Percentiles rank a stretch among this genome's conserved stretches.
These are phyloP conservation scores for Neophaeococcomyces aloes DNA, from an alignment of 2,329 filamentous ascomycete species.

Conservation along the genomic window DNA sequence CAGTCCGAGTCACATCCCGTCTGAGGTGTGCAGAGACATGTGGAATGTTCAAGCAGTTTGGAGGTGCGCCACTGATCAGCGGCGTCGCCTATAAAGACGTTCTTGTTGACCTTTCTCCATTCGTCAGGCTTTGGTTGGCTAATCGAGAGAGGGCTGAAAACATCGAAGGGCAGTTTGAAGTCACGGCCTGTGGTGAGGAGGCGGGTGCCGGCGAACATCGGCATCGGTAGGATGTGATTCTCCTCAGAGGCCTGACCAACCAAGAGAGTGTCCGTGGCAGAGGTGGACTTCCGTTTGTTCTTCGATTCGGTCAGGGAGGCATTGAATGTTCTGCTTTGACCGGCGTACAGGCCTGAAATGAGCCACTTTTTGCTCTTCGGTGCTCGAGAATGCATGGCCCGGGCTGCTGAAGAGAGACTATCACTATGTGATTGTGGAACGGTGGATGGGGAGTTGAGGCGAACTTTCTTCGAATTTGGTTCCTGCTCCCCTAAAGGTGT, in stretches of 20 bases:
- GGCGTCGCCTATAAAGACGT: conserved; percentile 83
- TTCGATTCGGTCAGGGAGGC: conserved; percentile 38
- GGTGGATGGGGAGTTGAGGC: conserved; percentile 24
- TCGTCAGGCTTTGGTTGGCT: conserved; percentile 87
- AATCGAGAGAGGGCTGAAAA: conserved; percentile 75
- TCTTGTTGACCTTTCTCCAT: conserved; percentile 85
- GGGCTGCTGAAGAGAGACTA: background rate
- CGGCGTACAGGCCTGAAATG: conserved; percentile 73
- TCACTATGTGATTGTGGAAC: background rate
- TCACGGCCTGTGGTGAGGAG: conserved; percentile 62
- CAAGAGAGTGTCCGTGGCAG: conserved; percentile 42
- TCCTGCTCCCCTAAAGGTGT: conserved; percentile 21
- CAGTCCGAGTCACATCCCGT: conserved; percentile 81
- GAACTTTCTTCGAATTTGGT: conserved; percentile 32
- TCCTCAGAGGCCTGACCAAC: conserved; percentile 30
- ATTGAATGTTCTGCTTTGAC: conserved; percentile 51
- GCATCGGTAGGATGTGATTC: conserved; percentile 57
- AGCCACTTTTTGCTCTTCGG: conserved; percentile 62
- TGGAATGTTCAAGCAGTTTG: conserved; percentile 61
- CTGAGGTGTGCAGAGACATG: conserved; percentile 66
- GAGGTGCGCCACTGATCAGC: conserved; percentile 69
- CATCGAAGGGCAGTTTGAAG: conserved; percentile 80
- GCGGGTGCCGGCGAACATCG: conserved; percentile 66
- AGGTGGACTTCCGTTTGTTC: conserved; percentile 30
- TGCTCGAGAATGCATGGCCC: background rate